phyloP scores from a whole-genome alignment of 2,329 filamentous ascomycete genomes.

The Celoporthe dispersa region DNA sequence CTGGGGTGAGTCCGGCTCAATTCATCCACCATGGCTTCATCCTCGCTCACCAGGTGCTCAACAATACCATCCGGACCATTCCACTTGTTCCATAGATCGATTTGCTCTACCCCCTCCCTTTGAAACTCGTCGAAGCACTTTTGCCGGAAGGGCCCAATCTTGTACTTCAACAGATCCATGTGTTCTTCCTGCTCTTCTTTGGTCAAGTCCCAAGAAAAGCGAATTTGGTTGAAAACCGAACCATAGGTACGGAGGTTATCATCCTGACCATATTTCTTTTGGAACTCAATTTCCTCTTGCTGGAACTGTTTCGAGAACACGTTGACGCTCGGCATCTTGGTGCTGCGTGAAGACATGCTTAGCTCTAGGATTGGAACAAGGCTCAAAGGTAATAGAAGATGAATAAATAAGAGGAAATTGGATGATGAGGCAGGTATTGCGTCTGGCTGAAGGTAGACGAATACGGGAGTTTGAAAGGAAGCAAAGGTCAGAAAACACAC shows the following conservation, averaged over 20 bases:
- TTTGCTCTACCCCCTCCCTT: too few relatives aligned
- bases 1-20: neutral
- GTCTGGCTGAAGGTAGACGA: neutral
- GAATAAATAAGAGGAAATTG: neutral
- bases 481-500: neutral
- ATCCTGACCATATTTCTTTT: too few relatives aligned
- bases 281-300: too few relatives aligned
- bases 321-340: too few relatives aligned
- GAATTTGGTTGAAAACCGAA: too few relatives aligned
- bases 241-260: too few relatives aligned
- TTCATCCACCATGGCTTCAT: neutral
- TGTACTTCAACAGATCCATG: neutral
- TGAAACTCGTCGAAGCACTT: neutral
- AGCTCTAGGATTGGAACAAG: neutral
- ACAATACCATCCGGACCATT: neutral
- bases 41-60: neutral
- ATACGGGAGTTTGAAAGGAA: neutral
- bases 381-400: neutral
- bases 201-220: neutral
- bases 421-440: neutral
- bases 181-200: neutral
- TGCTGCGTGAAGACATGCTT: neutral
- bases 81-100: too few relatives aligned
- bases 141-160: neutral
- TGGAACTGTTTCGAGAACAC: too few relatives aligned